phyloP scores from a whole-genome alignment of 2,329 filamentous ascomycete genomes.

The Stemphylium beticola region DNA sequence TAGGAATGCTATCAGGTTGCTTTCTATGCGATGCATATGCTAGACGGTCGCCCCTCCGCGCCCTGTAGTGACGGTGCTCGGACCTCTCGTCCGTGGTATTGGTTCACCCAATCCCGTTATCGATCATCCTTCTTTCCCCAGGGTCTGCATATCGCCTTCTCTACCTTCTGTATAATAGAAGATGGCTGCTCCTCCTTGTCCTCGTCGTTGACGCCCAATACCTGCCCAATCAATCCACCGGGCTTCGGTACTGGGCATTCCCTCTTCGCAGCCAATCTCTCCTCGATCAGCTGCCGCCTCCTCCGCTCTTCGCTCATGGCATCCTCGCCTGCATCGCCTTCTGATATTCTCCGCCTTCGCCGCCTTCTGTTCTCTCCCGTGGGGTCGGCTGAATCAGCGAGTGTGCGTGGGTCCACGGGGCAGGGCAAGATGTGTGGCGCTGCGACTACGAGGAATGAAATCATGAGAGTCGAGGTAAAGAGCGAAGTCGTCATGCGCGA shows the following conservation, averaged over 20 bases:
- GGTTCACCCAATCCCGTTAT: conserved; percentile 10
- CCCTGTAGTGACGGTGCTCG: neutral
- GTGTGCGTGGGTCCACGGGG: conserved; percentile 75
- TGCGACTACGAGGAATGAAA: conserved; percentile 90
- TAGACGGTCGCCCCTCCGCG: neutral
- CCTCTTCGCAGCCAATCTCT: conserved; percentile 54
- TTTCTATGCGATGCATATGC: neutral
- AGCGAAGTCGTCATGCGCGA: conserved; percentile 92
- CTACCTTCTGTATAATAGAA: conserved; percentile 16
- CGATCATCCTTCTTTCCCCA: conserved; percentile 15
- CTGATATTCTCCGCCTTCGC: conserved; percentile 51
- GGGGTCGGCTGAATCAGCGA: conserved; percentile 68
- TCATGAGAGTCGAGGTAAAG: conserved; percentile 89
- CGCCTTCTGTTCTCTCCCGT: conserved; percentile 36
- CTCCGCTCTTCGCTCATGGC: conserved; percentile 29
- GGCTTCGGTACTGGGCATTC: conserved; percentile 96
- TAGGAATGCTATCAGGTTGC: neutral
- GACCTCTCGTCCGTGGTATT: neutral
- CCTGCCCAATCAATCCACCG: conserved; percentile 74
- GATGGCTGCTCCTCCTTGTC: conserved; percentile 20
- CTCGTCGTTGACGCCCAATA: conserved; percentile 68
- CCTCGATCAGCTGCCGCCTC: conserved; percentile 22
- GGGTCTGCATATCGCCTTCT: conserved; percentile 18
- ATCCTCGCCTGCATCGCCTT: conserved; percentile 29
- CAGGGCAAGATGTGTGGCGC: conserved; percentile 91